Conservation (phyloP, 2,329 filamentous ascomycete species). For the Fusarium sp. region DNA sequence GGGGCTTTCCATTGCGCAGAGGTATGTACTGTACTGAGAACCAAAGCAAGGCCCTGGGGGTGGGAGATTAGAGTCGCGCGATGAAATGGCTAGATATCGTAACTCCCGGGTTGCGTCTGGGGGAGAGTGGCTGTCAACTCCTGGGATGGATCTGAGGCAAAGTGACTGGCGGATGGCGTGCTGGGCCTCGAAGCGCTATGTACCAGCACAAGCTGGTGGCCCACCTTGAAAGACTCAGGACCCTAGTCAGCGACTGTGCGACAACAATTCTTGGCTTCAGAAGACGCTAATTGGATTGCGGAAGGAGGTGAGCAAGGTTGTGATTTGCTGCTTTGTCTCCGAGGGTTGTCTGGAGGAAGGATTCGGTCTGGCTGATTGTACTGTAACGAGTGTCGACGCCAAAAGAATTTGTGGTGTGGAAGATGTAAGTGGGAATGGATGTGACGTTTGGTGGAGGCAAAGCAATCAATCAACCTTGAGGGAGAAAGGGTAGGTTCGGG, state of each 20-base stretch:
- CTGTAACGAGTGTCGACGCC: slow-evolving; percentile 12
- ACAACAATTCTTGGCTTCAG: slow-evolving; percentile 25
- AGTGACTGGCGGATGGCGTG: slow-evolving; percentile 49
- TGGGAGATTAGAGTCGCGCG: slow-evolving; percentile 46
- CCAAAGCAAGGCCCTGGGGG: slow-evolving; percentile 35
- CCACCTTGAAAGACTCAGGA: slow-evolving; percentile 40
- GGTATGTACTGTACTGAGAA: slow-evolving; percentile 13
- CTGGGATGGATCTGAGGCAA: slow-evolving; percentile 48
- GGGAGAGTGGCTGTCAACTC: slow-evolving; percentile 39
- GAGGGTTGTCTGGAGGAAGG: slow-evolving; percentile 12
- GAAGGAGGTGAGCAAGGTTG: slow-evolving; percentile 25
- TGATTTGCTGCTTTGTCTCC: slow-evolving; percentile 32
- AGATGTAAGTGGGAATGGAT: slow-evolving; percentile 24
- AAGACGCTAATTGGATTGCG: slow-evolving; percentile 33
- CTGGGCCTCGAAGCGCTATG: slow-evolving; percentile 41
- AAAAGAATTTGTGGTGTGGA: slow-evolving; percentile 21
- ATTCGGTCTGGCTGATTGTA: slow-evolving; percentile 14
- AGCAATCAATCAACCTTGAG: slow-evolving; percentile 16
- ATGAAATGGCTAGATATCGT: slow-evolving; percentile 50
- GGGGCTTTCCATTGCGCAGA: slow-evolving; percentile 46
- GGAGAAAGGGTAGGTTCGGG: slow-evolving; percentile 36
- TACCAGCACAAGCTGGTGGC: slow-evolving; percentile 34
- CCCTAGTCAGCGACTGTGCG: slow-evolving; percentile 40
- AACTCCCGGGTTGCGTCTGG: slow-evolving; percentile 42
- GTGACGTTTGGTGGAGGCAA: slow-evolving; percentile 42